Evolutionary conservation across 169 alveolate species (phyloP), one percentile per base, ranked within the genome.

Genomic region (Besnoitia besnoiti): DNA sequence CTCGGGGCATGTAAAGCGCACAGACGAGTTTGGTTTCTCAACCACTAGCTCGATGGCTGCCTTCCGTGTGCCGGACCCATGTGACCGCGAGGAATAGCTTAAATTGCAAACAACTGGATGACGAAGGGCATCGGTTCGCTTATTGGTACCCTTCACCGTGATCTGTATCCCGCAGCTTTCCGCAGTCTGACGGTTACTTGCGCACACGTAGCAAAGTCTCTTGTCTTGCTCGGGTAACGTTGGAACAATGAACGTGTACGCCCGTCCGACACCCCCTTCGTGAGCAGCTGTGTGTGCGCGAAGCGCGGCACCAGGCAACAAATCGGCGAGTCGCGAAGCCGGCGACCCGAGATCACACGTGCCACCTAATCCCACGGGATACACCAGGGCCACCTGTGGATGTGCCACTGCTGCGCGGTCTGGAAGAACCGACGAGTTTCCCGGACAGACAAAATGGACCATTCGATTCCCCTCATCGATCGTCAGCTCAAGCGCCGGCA

Each of bases 41-140:
- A 73, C 82, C n/a, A n/a, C 47, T 35, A 73, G 82, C 82, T 35
- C 46, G 47, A 73, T 37, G 27, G 82, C 82, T n/a, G 82, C 82
- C 82, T 73, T 42, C 0, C 82, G 82, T 30, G n/a, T 37, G 3
- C 82, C 82, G 10, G 82, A 27, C 47, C n/a, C 24, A 0, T 35
- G 24, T 0, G 82, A n/a, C 16, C 39, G 39, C 82, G 82, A 42
- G 12, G 82, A 73, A 73, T 73, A 73, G 30, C 46, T 30, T 42
- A 37, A 42, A n/a, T 19, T 7, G 44, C 82, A 73, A n/a, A 73
- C 46, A 5, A n/a, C 33, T 73, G 39, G 44, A n/a, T 39, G 44
- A 4, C 24, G 47, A 39, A 1, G 8, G 24, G 82, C 82, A 8
- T 4, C 47, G 12, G 82, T 0, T n/a, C 30, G 46, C 39, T 2